These are phyloP conservation scores for Xylaria flabelliformis DNA, from an alignment of 495 filamentous ascomycete genomes.

Conservation along the genomic window DNA sequence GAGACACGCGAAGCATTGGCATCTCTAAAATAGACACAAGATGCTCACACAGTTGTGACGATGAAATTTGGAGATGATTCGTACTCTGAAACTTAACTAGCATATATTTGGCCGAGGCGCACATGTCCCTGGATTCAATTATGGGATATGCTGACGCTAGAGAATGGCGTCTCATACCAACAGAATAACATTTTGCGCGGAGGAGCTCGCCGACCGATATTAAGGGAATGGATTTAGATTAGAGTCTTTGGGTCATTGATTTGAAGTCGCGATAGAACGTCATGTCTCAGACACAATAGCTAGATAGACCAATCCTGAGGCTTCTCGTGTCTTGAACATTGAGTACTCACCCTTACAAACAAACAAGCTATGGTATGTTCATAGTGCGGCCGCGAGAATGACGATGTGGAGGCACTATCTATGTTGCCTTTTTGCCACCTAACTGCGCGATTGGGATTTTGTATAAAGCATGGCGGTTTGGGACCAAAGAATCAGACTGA, in stretches of 20 bases:
- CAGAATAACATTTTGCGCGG: neutral
- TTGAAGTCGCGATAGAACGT: neutral
- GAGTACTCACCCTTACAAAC: neutral
- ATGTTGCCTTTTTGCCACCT: neutral
- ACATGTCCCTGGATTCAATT: neutral
- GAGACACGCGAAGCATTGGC: neutral
- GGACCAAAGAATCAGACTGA: neutral
- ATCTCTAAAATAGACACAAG: neutral
- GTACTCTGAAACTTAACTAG: neutral
- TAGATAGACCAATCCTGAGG: neutral
- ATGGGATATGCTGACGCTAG: neutral
- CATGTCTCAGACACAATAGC: conserved; percentile 7
- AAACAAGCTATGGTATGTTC: conserved; percentile 13
- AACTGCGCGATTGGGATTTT: neutral
- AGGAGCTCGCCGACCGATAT: neutral
- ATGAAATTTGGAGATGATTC: neutral
- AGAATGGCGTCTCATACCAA: conserved; percentile 1
- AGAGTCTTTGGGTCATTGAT: neutral
- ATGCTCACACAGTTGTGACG: neutral
- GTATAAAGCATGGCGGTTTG: conserved; percentile 19
- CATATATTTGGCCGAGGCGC: neutral
- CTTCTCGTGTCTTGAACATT: neutral
- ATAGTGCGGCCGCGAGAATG: neutral
- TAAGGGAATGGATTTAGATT: conserved; percentile 12
- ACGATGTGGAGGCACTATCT: neutral